Base-by-base conservation (phyloP, 805 yeast genomes). In the Lipomyces spencermartinsiae region DNA sequence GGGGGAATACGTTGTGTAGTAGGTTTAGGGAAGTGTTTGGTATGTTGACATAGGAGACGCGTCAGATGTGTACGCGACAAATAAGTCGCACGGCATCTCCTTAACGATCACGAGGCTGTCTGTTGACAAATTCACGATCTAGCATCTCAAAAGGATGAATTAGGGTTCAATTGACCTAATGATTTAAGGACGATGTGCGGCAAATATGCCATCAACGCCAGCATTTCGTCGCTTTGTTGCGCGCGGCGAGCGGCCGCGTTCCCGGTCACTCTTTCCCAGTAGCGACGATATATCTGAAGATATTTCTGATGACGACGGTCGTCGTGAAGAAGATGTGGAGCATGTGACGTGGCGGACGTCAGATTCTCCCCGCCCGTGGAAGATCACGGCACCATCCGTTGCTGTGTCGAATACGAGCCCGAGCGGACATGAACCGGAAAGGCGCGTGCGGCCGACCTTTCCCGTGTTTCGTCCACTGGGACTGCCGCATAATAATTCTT, bases 281-380 rank as follows among this genome's bases (percentile, higher is more conserved):
- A 43, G 49, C n/a, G 49, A 43, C 49, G 49, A 43, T 43, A 43
- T 43, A 1, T 43, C 49, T n/a, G 49, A 43, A 5, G n/a, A 43
- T 43, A n/a, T 43, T n/a, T 43, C 49, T 19, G 49, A 43, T 9
- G 22, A 43, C 9, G 49, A 43, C 49, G 1, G 4, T 16, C 19
- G 49, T 43, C 16, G 7, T 43, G 49, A 43, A 8, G 49, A 43
- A 16, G 22, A 43, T 7, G 8, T 8, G 22, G 49, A 43, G 25
- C 49, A n/a, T n/a, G 49, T 43, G 25, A 43, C 49, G 49, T 43
- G 49, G 49, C 49, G 16, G 49, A 43, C 49, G 22, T 43, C 49
- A n/a, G 49, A 43, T n/a, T 16, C 25, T n/a, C 49, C 49, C 9
- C 49, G 49, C n/a, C 49, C n/a, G n/a, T 7, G 49, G 49, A 43